A percentile compares a stretch with the other conserved stretches of the same genome.
phyloP scores from a whole-genome alignment of 306 rosid species.

The Cicer yamashitae region DNA sequence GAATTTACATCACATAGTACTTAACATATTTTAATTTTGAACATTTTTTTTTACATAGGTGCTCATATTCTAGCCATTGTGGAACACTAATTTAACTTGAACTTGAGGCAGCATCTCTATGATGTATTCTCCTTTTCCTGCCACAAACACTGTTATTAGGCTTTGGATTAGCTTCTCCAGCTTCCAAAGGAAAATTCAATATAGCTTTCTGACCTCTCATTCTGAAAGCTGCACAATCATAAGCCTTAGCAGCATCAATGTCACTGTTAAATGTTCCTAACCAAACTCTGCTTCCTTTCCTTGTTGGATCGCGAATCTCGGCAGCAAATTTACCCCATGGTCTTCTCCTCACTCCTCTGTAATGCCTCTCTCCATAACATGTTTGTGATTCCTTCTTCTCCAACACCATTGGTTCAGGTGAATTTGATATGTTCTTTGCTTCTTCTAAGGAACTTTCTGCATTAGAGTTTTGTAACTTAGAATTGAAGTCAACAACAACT shows the following conservation, averaged over 20 bases:
- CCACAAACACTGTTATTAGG: slow-evolving; percentile 34
- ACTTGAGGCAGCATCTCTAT: neutral
- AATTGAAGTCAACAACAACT: neutral
- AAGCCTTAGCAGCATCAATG: slow-evolving; percentile 81
- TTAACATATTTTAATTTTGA: too few relatives aligned
- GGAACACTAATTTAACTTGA: neutral
- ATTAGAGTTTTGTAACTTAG: neutral
- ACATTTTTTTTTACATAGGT: too few relatives aligned
- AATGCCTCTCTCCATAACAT: slow-evolving; percentile 47
- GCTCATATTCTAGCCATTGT: too few relatives aligned
- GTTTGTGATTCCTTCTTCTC: slow-evolving; percentile 7
- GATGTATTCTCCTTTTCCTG: slow-evolving; percentile 54
- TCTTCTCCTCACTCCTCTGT: slow-evolving; percentile 79
- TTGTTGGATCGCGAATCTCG: slow-evolving; percentile 79
- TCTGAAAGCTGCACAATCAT: slow-evolving; percentile 79
- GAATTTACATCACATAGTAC: too few relatives aligned
- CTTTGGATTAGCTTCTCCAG: slow-evolving; percentile 57
- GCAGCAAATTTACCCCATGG: slow-evolving; percentile 92
- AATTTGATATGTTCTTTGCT: neutral
- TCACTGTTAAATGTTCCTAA: slow-evolving; percentile 78
- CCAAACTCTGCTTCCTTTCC: slow-evolving; percentile 78
- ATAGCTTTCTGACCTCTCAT: slow-evolving; percentile 80
- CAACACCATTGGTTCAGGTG: neutral
- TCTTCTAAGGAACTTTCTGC: neutral
- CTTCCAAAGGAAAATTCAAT: slow-evolving; percentile 75